Percentiles rank a stretch among this genome's conserved stretches.
Evolutionary conservation across 2,329 filamentous ascomycete species (phyloP).

Genomic region (Alternaria sp.): DNA sequence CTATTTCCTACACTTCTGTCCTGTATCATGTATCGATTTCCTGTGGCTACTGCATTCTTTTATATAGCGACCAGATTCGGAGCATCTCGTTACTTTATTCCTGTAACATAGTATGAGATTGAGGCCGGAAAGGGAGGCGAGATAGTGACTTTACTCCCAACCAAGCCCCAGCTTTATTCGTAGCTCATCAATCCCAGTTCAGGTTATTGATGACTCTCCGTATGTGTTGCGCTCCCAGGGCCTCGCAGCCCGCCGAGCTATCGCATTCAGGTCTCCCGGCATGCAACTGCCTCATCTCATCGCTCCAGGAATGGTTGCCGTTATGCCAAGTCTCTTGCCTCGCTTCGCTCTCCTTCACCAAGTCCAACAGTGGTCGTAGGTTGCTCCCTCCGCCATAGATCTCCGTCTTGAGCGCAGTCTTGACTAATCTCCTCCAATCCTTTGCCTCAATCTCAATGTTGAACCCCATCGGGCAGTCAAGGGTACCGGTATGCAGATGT

Average conservation of each 20-base stretch:
- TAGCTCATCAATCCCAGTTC: constrained; percentile 18
- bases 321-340: constrained; percentile 54
- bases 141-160: not conserved
- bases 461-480: constrained; percentile 54
- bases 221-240: constrained; percentile 22
- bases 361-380: constrained; percentile 36
- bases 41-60: too few relatives aligned
- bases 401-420: constrained; percentile 55
- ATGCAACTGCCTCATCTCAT: constrained; percentile 32
- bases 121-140: not conserved
- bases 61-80: too few relatives aligned
- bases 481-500: constrained; percentile 53
- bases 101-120: not conserved
- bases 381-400: constrained; percentile 48
- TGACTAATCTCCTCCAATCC: constrained; percentile 54
- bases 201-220: constrained; percentile 18
- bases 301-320: constrained; percentile 11
- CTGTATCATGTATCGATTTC: too few relatives aligned
- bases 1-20: too few relatives aligned
- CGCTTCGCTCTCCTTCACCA: constrained; percentile 50
- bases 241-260: constrained; percentile 15
- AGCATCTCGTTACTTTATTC: too few relatives aligned
- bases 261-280: constrained; percentile 14
- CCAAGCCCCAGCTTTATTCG: too few relatives aligned
- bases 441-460: constrained; percentile 51